Base-by-base conservation (phyloP, 768 basidiomycete genomes). In the Astraeus odoratus region DNA sequence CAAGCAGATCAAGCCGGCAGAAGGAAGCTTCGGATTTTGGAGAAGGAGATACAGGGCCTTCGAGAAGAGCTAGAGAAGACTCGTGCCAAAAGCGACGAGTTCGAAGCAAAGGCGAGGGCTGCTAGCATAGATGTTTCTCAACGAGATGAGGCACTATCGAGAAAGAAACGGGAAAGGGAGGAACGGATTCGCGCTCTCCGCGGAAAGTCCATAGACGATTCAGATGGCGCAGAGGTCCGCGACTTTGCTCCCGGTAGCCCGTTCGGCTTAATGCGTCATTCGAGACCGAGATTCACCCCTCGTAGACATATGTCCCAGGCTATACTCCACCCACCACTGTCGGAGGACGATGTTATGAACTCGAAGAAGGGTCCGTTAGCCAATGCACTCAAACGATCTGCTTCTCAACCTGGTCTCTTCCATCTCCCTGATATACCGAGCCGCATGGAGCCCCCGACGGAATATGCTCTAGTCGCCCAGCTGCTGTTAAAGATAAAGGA, bases 41-140 rank as follows among this genome's bases (percentile, higher is more conserved):
- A 92, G 65, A 80, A 78, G 59, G 90, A 94, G 69, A 85, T 94
- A n/a, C 67, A 73, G 43, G 69, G 69, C 4, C 71, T 94, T 24
- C 73, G 80, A 37, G 80, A 82, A 26, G 87, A 89, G 53, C 71
- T 93, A 24, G 88, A 92, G 56, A 72, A 74, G 55, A 82, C 82
- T n/a, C 81, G 81, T 53, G 76, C 75, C 31, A 75, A 70, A 56
- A 83, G 83, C 53, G 76, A 79, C 39, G 83, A 83, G 62, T 65
- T 88, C 27, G 86, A 89, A 64, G 74, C 80, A 60, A 78, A 77
- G 56, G 74, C 80, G 0, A 75, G 75, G 51, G 60, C 63, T 18
- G 65, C 63, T 35, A 67, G 56, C 48, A 66, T 53, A 31, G 48
- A 34, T 27, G 46, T 53, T 36, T 13, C 49, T 33, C 15, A 52